phyloP scores from a whole-genome alignment of 1,284 basidiomycete genomes.

The Crepidotus sp. region DNA sequence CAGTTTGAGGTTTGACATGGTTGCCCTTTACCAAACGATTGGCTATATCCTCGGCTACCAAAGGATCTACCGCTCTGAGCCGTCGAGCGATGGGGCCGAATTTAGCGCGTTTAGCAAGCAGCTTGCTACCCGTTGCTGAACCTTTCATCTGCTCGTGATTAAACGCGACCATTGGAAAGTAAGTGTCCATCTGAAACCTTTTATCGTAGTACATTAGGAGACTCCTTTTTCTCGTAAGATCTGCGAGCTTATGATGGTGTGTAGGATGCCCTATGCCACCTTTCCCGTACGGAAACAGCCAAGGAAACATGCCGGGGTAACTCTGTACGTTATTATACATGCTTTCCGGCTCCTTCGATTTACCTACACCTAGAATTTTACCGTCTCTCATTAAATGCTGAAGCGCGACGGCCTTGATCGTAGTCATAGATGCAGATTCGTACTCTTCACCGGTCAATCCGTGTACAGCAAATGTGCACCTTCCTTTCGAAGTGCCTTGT shows the following conservation, averaged over 20 bases:
- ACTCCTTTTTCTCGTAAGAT: slow-evolving; percentile 12
- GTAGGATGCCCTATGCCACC: slow-evolving; percentile 10
- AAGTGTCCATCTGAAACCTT: slow-evolving; percentile 28
- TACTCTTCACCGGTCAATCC: slow-evolving; percentile 25
- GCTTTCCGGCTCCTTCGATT: slow-evolving; percentile 14
- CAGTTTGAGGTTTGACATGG: neutral
- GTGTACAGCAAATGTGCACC: slow-evolving; percentile 16
- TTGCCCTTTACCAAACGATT: neutral
- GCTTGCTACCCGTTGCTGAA: slow-evolving; percentile 22
- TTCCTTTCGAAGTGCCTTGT: too few species aligned
- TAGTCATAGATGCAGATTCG: slow-evolving; percentile 14
- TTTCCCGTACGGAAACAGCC: slow-evolving; percentile 21
- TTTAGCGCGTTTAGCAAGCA: slow-evolving; percentile 21
- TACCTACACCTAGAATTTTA: slow-evolving; percentile 19
- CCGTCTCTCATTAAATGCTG: slow-evolving; percentile 18
- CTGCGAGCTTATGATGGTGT: neutral
- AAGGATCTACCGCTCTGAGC: neutral
- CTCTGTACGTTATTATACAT: slow-evolving; percentile 22
- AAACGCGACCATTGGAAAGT: slow-evolving; percentile 31
- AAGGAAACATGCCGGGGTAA: slow-evolving; percentile 25
- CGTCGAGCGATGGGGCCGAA: slow-evolving; percentile 15
- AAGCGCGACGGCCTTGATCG: slow-evolving; percentile 19
- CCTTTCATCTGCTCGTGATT: slow-evolving; percentile 32
- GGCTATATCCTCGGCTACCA: neutral
- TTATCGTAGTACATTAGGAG: slow-evolving; percentile 31